Conservation (phyloP, 2,329 filamentous ascomycete species). For the Whalleya microplaca region DNA sequence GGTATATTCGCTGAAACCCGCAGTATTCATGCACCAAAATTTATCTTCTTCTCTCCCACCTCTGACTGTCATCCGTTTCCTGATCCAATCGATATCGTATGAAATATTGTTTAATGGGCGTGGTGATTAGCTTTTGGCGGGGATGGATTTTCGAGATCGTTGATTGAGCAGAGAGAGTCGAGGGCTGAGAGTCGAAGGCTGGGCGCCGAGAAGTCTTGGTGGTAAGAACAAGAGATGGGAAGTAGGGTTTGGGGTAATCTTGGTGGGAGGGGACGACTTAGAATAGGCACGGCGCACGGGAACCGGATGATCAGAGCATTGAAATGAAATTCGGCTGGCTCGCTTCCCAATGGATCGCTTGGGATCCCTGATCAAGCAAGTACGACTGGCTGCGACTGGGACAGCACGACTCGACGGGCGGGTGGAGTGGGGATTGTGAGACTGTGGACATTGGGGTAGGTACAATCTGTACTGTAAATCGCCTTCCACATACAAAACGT, state of each 20-base stretch:
- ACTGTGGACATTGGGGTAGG: neutral
- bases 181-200: conserved; percentile 38
- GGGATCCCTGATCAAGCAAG: neutral
- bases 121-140: conserved; percentile 12
- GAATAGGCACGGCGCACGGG: neutral
- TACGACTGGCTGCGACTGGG: too few species aligned
- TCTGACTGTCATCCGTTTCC: conserved; percentile 1
- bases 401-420: too few species aligned
- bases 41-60: neutral
- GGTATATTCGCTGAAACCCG: conserved; percentile 8
- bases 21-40: conserved; percentile 6
- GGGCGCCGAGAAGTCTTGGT: conserved; percentile 46
- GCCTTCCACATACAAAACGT: too few species aligned
- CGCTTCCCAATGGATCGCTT: neutral
- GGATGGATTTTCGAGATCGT: conserved; percentile 17
- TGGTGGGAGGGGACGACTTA: conserved; percentile 19
- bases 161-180: too few species aligned
- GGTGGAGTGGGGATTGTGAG: neutral
- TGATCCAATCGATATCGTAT: neutral
- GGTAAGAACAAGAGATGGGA: conserved; percentile 29
- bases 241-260: conserved; percentile 11
- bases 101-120: neutral
- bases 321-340: neutral
- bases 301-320: neutral
- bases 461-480: neutral